Evolutionary conservation across 2,329 filamentous ascomycete genomes (phyloP).

Genomic region (Trichophyton verrucosum): DNA sequence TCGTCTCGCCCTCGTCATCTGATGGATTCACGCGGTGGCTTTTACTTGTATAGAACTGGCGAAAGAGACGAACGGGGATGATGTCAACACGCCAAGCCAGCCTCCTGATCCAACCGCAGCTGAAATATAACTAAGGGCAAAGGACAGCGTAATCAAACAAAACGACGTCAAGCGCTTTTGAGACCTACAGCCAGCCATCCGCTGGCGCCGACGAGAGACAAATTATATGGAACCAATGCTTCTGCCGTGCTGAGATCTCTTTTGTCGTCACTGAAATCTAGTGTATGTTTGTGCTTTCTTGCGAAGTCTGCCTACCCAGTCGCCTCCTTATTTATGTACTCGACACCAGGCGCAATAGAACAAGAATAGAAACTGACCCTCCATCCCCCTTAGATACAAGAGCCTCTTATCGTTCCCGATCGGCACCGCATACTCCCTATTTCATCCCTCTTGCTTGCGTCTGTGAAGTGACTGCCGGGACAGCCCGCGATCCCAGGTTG

Average conservation of each 20-base stretch:
- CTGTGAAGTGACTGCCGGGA: neutral
- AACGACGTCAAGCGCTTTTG: neutral
- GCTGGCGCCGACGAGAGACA: neutral
- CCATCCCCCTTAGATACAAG: neutral
- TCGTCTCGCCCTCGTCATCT: neutral
- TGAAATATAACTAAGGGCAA: neutral
- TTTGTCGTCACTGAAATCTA: neutral
- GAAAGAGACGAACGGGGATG: neutral
- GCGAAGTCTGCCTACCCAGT: neutral
- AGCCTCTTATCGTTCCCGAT: neutral
- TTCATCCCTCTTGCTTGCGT: neutral
- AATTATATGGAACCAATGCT: neutral
- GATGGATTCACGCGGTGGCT: neutral
- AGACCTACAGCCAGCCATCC: neutral
- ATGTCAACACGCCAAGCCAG: conserved; percentile 3
- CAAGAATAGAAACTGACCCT: neutral
- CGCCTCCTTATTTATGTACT: neutral
- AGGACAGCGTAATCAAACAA: neutral
- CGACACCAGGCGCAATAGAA: neutral
- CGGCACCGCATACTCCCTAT: neutral
- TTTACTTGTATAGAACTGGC: neutral
- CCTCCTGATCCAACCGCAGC: neutral
- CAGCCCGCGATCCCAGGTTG: neutral
- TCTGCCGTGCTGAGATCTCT: neutral
- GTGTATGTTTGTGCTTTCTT: neutral